Evolutionary conservation across 768 basidiomycete genomes (phyloP), one percentile per base, ranked within the genome.

Genomic region (Chalciporus piperatus): DNA sequence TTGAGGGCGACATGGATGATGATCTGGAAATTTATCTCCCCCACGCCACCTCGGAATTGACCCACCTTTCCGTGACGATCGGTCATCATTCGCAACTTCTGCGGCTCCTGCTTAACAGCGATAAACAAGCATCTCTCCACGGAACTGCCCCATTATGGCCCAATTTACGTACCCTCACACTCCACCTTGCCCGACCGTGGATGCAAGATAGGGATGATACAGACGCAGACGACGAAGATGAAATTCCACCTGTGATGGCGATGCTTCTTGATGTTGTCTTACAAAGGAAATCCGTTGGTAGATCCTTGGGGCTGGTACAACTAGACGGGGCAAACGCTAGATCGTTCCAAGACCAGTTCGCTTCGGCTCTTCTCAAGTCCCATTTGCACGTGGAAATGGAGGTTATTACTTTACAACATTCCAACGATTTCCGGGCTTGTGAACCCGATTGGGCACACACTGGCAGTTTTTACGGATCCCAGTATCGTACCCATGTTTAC

Each of bases 21-120:
- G 67, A 68, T 40, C 58, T 68, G 35, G 67, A 70, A 62, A 66
- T 68, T 54, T 68, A 70, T 17, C 67, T 68, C 37, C 62, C 69
- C 0, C 50, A 58, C 40, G 61, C 61, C 37, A 64, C 74, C 16
- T 68, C 73, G 47, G 64, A 64, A 25, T 61, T 74, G 42, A 69
- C 52, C 8, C 61, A 73, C 46, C 63, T 73, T 20, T 67, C 69
- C 13, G 55, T 70, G 22, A 68, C 69, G 45, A 67, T 68, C 45
- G 63, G 62, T 12, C 59, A 59, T 28, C 68, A 69, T 52, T 60
- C 63, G 43, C 66, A 68, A 47, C 60, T 70, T 6, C 48, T 68
- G 51, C 64, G 69, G 22, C 67, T 68, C 48, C 46, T 68, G 27
- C 57, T 70, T 19, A 68, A 68, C 41, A 70, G 68, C 45, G 67